Conservation (phyloP, 257 asterid genomes). For the Cordia subcordata region DNA sequence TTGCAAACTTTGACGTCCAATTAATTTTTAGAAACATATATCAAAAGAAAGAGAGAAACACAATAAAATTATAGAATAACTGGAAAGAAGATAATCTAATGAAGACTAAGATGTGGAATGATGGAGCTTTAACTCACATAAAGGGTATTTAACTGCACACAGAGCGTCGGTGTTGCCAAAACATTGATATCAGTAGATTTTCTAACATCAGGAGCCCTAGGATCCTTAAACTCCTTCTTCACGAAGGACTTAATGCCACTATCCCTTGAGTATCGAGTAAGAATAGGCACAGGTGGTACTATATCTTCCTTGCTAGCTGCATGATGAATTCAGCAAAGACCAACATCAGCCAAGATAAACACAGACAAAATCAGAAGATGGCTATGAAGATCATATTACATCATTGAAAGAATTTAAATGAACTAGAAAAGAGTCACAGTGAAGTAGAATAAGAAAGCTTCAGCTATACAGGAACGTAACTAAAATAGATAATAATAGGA, state of each 20-base stretch:
- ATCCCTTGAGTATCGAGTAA: constrained; percentile 81
- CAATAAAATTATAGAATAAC: neutral
- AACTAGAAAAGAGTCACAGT: too few relatives aligned
- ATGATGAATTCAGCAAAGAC: constrained; percentile 17
- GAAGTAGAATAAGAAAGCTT: too few relatives aligned
- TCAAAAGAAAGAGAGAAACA: neutral
- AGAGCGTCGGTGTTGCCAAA: constrained; percentile 67
- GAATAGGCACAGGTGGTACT: constrained; percentile 83
- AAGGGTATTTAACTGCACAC: constrained; percentile 86
- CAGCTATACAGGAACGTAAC: too few relatives aligned
- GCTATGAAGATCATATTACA: neutral
- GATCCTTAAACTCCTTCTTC: constrained; percentile 75
- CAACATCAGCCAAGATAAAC: neutral
- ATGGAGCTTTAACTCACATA: constrained; percentile 60
- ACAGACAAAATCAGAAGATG: neutral
- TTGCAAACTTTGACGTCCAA: too few relatives aligned
- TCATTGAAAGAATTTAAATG: too few relatives aligned
- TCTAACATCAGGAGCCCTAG: constrained; percentile 65
- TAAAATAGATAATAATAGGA: too few relatives aligned
- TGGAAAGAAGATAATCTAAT: neutral
- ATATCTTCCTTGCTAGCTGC: constrained; percentile 94
- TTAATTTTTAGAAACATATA: too few relatives aligned
- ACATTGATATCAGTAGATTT: constrained; percentile 56
- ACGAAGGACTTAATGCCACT: constrained; percentile 85
- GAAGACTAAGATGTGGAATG: constrained; percentile 3